phyloP scores from a whole-genome alignment of 225 moss, liverwort and hornwort species.

The Climacium dendroides region DNA sequence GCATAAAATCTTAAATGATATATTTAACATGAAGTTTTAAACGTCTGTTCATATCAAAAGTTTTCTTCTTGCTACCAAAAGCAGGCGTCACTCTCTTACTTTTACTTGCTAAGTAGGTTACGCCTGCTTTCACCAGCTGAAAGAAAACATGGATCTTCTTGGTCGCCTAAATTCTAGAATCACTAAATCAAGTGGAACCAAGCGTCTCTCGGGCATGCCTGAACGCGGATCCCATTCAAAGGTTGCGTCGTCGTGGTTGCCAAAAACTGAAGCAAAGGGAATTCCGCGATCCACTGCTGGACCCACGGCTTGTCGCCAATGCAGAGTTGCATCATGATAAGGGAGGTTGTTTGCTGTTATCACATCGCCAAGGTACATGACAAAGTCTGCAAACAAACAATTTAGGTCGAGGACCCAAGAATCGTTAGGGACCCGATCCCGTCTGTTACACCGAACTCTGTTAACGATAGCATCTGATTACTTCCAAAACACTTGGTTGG shows the following conservation, averaged over 20 bases:
- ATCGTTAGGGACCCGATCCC: neutral
- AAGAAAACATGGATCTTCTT: neutral
- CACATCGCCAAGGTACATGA: slow-evolving; percentile 68
- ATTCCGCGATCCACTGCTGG: slow-evolving; percentile 40
- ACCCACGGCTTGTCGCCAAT: slow-evolving; percentile 57
- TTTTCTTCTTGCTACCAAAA: neutral
- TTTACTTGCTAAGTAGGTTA: neutral
- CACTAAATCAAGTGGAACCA: neutral
- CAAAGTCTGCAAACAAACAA: slow-evolving; percentile 38
- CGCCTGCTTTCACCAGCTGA: neutral
- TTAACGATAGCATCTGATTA: neutral
- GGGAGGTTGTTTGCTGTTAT: slow-evolving; percentile 75
- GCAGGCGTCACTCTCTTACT: neutral
- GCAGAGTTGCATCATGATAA: slow-evolving; percentile 41
- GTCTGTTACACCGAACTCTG: neutral
- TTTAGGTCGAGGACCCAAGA: neutral
- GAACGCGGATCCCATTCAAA: slow-evolving; percentile 46
- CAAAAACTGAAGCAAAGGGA: slow-evolving; percentile 67
- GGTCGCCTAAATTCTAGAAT: neutral
- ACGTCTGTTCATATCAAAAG: neutral
- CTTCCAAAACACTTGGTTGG: neutral
- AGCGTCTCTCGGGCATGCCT: slow-evolving; percentile 8
- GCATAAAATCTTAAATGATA: neutral
- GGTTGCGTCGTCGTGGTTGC: slow-evolving; percentile 73
- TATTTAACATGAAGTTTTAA: neutral